Evolutionary conservation across 768 basidiomycete species (phyloP).

Genomic region (Boletus reticuloceps): DNA sequence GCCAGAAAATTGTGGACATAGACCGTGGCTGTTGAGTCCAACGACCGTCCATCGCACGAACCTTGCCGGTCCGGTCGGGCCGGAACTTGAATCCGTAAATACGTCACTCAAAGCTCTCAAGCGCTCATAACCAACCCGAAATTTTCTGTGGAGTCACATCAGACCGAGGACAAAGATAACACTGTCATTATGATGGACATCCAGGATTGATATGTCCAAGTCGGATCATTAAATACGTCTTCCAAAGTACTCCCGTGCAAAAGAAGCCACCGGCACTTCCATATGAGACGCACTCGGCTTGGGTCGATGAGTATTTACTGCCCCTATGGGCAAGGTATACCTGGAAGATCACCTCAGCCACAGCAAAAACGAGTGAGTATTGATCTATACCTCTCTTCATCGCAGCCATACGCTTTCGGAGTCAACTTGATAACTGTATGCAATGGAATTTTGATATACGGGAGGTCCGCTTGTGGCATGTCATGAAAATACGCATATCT

Average conservation of each 20-base stretch:
- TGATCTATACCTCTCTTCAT: conserved; percentile 79
- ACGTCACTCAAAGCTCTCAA: neutral
- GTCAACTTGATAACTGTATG: conserved; percentile 99
- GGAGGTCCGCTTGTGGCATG: conserved; percentile 87
- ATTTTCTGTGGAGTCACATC: too few species aligned
- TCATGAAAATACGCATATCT: conserved; percentile 98
- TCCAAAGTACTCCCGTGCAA: conserved; percentile 38
- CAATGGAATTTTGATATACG: conserved; percentile 95
- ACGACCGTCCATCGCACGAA: neutral
- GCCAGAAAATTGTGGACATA: conserved; percentile 55
- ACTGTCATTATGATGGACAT: neutral
- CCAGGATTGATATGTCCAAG: neutral
- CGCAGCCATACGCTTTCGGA: conserved; percentile 97
- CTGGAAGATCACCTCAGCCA: conserved; percentile 36
- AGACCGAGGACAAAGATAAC: too few species aligned
- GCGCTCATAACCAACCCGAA: too few species aligned
- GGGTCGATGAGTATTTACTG: conserved; percentile 91
- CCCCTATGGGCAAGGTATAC: conserved; percentile 85
- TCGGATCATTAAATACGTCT: conserved; percentile 14
- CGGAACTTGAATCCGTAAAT: neutral
- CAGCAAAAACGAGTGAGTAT: neutral
- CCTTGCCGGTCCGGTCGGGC: conserved; percentile 11
- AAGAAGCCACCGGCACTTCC: conserved; percentile 17
- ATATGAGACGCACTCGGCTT: conserved; percentile 34
- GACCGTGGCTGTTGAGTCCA: neutral